Conservation (phyloP, 2,329 filamentous ascomycete genomes). For the Cordyceps pruinosa region DNA sequence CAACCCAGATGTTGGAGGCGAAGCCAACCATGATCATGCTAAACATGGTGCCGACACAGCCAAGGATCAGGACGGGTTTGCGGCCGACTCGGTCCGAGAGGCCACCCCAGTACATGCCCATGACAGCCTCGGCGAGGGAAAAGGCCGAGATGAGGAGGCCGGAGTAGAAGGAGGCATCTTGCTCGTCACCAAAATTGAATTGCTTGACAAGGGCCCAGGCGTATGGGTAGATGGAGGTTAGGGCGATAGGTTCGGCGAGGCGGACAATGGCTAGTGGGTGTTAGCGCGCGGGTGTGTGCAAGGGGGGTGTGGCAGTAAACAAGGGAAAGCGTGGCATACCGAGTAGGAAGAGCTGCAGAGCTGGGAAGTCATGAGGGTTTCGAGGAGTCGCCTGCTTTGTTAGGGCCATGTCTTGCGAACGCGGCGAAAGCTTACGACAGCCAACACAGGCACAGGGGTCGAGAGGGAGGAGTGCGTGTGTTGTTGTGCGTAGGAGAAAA, state of each 20-base stretch:
- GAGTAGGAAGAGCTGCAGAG: slow-evolving; percentile 74
- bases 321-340: slow-evolving; percentile 46
- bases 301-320: not conserved
- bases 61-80: slow-evolving; percentile 77
- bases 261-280: slow-evolving; percentile 71
- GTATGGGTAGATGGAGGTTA: slow-evolving; percentile 91
- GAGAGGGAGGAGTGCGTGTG: slow-evolving; percentile 16
- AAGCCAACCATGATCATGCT: slow-evolving; percentile 81
- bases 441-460: slow-evolving; percentile 29
- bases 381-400: slow-evolving; percentile 43
- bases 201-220: slow-evolving; percentile 76
- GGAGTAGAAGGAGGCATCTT: slow-evolving; percentile 80
- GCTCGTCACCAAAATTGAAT: slow-evolving; percentile 63
- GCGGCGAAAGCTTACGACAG: slow-evolving; percentile 38
- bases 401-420: slow-evolving; percentile 43
- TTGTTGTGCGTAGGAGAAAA: slow-evolving; percentile 16
- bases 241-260: slow-evolving; percentile 83
- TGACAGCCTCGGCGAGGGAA: slow-evolving; percentile 72
- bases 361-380: slow-evolving; percentile 70
- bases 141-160: slow-evolving; percentile 84
- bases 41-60: slow-evolving; percentile 73
- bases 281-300: slow-evolving; percentile 7
- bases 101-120: slow-evolving; percentile 82
- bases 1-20: slow-evolving; percentile 76
- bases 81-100: slow-evolving; percentile 76